Conservation (phyloP, 768 basidiomycete genomes). For the Boletus vermiculosoides region DNA sequence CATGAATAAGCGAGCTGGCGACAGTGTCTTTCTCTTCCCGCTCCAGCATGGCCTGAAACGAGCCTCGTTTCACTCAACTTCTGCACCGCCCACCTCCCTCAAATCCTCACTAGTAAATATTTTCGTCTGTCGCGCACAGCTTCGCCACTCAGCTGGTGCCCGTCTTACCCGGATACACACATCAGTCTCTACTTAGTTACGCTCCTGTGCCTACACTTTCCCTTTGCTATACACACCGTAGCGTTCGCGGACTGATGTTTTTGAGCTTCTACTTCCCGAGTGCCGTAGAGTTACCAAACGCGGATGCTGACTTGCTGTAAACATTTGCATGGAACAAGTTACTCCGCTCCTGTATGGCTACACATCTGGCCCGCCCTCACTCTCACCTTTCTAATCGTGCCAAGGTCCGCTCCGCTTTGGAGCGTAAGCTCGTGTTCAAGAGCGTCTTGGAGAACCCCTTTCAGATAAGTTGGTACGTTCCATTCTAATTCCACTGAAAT, state of each 20-base stretch:
- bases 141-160: background rate
- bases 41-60: background rate
- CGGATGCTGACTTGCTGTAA: background rate
- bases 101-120: background rate
- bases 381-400: conserved; percentile 64
- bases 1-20: background rate
- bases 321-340: too few species aligned
- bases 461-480: conserved; percentile 58
- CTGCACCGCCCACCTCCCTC: background rate
- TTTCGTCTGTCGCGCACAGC: background rate
- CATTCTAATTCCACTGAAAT: conserved; percentile 2
- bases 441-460: conserved; percentile 73
- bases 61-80: background rate
- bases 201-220: background rate
- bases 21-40: background rate
- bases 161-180: background rate
- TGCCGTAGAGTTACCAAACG: background rate
- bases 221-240: background rate
- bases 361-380: conserved; percentile 50
- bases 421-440: conserved; percentile 67
- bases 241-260: background rate
- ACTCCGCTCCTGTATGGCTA: conserved; percentile 39
- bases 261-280: background rate
- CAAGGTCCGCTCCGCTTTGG: conserved; percentile 40
- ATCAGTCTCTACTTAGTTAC: background rate